Evolutionary conservation across 2,329 filamentous ascomycete species (phyloP), one percentile per base, ranked within the genome.

Genomic region (Aspergillus intermedius): DNA sequence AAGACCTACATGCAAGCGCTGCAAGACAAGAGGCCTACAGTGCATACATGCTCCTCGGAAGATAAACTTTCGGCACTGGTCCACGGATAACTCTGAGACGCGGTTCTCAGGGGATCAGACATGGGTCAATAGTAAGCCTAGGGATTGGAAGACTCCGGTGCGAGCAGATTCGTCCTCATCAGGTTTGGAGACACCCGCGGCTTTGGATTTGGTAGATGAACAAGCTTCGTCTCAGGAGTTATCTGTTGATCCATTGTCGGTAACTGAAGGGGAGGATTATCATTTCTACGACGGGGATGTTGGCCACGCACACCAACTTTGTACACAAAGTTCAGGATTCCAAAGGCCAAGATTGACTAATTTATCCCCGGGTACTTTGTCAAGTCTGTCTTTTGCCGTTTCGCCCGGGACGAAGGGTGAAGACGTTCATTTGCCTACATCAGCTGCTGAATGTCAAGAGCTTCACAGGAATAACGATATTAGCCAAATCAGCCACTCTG

Each of bases 101-200:
- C 47, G 23, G 19, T 55, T 58, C 32, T 43, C 46, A 2, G 39
- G 48, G 15, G 45, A 52, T 10, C 58, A 60, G 34, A 45, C 49
- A 12, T 60, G 58, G 58, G 56, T 60, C n/a, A 58, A 55, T 42
- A 60, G 58, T 37, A 47, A 46, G 44, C 55, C 55, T 5, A 54
- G 35, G 15, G 49, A 45, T 13, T 59, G 58, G 56, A 54, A 44
- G 21, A 28, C 35, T 2, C 5, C 46, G 9, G 32, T 30, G n/a
- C 28, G 42, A 30, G 25, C 12, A 7, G 25, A 12, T 3, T 30
- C 25, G 25, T 25, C 23, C 7, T 30, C 25, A 5, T 30, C 25
- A 30, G 25, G 25, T 1, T 28, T 28, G 17, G 3, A 44, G 39
- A 9, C 25, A 15, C 5, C 3, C 9, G 8, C 34, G 4, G n/a